Base-by-base conservation (phyloP, 306 rosid genomes). In the Pachyrhizus erosus region DNA sequence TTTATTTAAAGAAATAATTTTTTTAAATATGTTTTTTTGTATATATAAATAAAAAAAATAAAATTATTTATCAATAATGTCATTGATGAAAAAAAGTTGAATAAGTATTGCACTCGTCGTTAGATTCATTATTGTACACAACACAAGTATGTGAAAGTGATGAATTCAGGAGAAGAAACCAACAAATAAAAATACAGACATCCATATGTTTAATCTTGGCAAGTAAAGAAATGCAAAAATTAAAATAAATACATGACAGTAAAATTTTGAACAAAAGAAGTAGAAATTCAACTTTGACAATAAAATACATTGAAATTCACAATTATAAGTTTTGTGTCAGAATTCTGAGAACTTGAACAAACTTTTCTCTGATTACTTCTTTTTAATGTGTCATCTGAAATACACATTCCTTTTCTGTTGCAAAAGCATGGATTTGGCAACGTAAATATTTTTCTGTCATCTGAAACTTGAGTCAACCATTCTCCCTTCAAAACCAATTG, bases 401-500 rank as follows among this genome's bases (percentile, higher is more conserved):
- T 24, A 57, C 60, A 79, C 14, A 69, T 37, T 37, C 1, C 46
- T 18, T 65, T 64, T 26, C 60, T 51, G 21, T 48, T 20, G 34
- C 58, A 17, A 40, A 64, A 65, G 5, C 62, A 34, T 58, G 57
- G 45, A 6, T 60, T 60, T 78, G 23, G 24, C 69, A 45, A 33
- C 15, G 18, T 48, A 0, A 83, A 52, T 49, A 39, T 71, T 78
- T 21, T 64, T 57, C 83, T 73, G 37, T 55, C 14, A 43, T 58
- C 75, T 40, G 3, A 66, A 24, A 54, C 39, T 65, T 55, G 20
- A 67, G 7, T 14, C 23, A 29, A 29, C 13, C 46, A 43, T 57
- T 75, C 76, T 76, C 17, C 71, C 88, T 80, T 80, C 82, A 70
- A 80, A 75, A 75, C 43, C 69, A 79, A 67, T 49, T 21, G 7